These are phyloP conservation scores for Phytomonas sp. DNA, from an alignment of 208 protist species.

Conservation along the genomic window DNA sequence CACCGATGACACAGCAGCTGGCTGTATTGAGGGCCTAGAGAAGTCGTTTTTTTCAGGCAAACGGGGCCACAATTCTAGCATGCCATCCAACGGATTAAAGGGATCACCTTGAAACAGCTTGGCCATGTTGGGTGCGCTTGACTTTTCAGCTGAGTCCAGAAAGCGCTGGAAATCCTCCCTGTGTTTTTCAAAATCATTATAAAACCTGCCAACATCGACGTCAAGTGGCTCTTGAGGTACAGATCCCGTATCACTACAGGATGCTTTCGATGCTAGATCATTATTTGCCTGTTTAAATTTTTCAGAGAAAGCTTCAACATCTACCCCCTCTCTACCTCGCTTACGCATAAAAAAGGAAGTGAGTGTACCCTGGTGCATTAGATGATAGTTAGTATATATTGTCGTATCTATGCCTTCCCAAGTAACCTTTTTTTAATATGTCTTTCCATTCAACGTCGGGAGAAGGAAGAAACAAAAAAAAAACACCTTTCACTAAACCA, in stretches of 20 bases:
- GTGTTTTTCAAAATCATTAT: not conserved
- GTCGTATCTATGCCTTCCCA: not conserved
- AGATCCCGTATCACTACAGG: not conserved
- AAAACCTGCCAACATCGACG: not conserved
- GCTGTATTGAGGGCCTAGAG: not conserved
- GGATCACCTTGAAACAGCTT: conserved; percentile 50
- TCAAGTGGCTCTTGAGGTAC: not conserved
- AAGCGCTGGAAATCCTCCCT: not conserved
- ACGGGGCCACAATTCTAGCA: conserved; percentile 35
- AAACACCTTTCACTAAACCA: not conserved
- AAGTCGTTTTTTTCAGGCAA: conserved; percentile 10
- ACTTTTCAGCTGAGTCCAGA: not conserved
- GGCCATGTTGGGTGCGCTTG: conserved; percentile 62
- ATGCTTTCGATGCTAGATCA: too few relatives aligned
- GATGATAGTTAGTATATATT: not conserved
- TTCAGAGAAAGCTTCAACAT: not conserved
- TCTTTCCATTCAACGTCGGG: not conserved
- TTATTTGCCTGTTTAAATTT: too few relatives aligned
- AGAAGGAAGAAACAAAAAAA: not conserved
- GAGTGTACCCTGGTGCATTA: not conserved
- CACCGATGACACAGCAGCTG: conserved; percentile 11
- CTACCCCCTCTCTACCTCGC: not conserved
- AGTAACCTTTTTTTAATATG: not conserved
- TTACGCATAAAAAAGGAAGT: not conserved
- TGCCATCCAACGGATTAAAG: conserved; percentile 28